Conservation (phyloP, 495 filamentous ascomycete genomes). For the Glarea lozoyensis region DNA sequence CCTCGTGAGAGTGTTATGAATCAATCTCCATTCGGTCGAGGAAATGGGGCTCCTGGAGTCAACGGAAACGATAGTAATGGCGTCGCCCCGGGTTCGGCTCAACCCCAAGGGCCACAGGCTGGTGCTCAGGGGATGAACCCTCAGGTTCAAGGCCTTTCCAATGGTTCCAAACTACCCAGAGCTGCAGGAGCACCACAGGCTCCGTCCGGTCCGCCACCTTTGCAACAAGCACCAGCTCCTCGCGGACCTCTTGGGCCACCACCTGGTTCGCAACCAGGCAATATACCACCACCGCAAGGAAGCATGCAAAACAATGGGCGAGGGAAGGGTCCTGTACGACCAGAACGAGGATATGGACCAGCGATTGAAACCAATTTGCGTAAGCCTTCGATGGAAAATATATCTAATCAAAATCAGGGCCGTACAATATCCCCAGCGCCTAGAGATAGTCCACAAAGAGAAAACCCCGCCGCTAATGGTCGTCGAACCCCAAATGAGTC, state of each 20-base stretch:
- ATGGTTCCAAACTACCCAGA: constrained; percentile 54
- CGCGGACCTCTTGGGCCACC: too few species aligned
- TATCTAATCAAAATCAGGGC: constrained; percentile 8
- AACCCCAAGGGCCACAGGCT: constrained; percentile 25
- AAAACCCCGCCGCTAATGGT: constrained; percentile 39
- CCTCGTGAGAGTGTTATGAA: constrained; percentile 47
- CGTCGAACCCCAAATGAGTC: constrained; percentile 50
- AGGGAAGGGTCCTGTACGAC: constrained; percentile 14
- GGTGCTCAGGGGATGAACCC: too few species aligned
- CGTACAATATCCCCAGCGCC: constrained; percentile 14
- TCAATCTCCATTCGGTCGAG: constrained; percentile 22
- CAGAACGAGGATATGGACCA: constrained; percentile 37
- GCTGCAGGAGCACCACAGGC: constrained; percentile 61
- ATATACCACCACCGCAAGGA: too few species aligned
- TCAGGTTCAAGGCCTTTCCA: constrained; percentile 34
- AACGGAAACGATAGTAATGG: constrained; percentile 23
- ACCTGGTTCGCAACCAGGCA: too few species aligned
- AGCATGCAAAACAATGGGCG: too few species aligned
- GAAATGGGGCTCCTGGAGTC: constrained; percentile 20
- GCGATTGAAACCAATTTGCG: constrained; percentile 37
- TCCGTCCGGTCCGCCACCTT: constrained; percentile 76
- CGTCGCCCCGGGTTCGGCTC: constrained; percentile 18
- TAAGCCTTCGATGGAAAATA: constrained; percentile 12
- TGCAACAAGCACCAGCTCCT: constrained; percentile 76
- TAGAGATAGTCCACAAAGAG: constrained; percentile 12